phyloP scores from a whole-genome alignment of 2,329 filamentous ascomycete genomes.

The Diaporthe ampelina region DNA sequence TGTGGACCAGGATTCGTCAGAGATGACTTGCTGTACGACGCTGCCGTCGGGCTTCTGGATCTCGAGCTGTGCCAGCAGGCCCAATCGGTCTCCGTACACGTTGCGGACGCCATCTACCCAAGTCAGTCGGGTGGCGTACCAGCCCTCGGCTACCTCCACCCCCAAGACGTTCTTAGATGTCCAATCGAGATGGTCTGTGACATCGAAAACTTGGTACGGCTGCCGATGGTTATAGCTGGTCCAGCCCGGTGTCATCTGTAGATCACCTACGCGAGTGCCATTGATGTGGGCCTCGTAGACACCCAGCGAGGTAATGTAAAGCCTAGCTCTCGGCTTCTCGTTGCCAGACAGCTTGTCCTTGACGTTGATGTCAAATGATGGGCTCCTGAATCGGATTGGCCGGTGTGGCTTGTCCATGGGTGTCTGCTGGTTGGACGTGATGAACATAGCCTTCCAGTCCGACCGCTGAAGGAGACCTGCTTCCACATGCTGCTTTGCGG shows the following conservation, averaged over 20 bases:
- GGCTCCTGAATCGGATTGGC: conserved; percentile 21
- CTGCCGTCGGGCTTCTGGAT: conserved; percentile 44
- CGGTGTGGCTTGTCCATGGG: conserved; percentile 25
- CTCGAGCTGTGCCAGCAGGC: conserved; percentile 49
- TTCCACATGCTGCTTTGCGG: conserved; percentile 31
- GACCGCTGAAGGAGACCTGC: conserved; percentile 29
- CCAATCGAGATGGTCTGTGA: conserved; percentile 51
- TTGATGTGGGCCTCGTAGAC: conserved; percentile 57
- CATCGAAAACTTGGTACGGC: conserved; percentile 59
- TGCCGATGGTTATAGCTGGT: conserved; percentile 59
- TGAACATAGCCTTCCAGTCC: conserved; percentile 40
- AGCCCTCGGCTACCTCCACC: conserved; percentile 65
- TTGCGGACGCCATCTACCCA: conserved; percentile 48
- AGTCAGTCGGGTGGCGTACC: conserved; percentile 61
- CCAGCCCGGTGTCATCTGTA: conserved; percentile 59
- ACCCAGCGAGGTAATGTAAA: conserved; percentile 52
- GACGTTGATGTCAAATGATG: conserved; percentile 5
- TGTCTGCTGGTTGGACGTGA: conserved; percentile 30
- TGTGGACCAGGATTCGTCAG: conserved; percentile 50
- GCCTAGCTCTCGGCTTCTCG: conserved; percentile 23
- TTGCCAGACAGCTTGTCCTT: not conserved
- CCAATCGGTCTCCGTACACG: conserved; percentile 50
- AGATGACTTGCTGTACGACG: conserved; percentile 43
- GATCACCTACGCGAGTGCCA: conserved; percentile 50
- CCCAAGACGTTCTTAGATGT: conserved; percentile 56